A percentile compares a stretch with the other conserved stretches of the same genome.
phyloP scores from a whole-genome alignment of 164 flowering plant species.

The Santalum album region DNA sequence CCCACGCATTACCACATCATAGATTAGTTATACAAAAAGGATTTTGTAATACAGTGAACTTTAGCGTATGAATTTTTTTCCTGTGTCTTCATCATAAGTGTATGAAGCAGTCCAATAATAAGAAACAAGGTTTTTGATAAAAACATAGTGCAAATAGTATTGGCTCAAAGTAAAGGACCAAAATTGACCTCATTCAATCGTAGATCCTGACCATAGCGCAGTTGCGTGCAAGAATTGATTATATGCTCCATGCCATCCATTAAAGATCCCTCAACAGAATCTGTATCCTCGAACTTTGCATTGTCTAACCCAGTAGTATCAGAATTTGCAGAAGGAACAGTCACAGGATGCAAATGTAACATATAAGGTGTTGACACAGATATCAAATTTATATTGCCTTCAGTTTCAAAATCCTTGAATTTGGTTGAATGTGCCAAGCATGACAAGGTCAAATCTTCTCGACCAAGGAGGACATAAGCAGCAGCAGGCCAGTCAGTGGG shows the following conservation, averaged over 20 bases:
- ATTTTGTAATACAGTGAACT: too few species aligned
- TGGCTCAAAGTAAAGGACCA: background rate
- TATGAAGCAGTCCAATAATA: slow-evolving; percentile 1
- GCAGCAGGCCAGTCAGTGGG: slow-evolving; percentile 90
- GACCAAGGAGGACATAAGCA: slow-evolving; percentile 94
- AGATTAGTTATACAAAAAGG: too few species aligned
- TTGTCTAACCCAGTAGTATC: slow-evolving; percentile 50
- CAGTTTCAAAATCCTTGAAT: slow-evolving; percentile 37
- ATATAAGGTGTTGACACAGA: slow-evolving; percentile 87
- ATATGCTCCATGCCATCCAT: slow-evolving; percentile 99
- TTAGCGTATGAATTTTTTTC: too few species aligned
- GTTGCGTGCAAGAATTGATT: slow-evolving; percentile 74
- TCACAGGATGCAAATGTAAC: slow-evolving; percentile 80
- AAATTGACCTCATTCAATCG: slow-evolving; percentile 86
- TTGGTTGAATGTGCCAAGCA: slow-evolving; percentile 35
- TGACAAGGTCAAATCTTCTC: slow-evolving; percentile 85
- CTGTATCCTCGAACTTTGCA: slow-evolving; percentile 61
- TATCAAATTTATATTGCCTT: slow-evolving; percentile 34
- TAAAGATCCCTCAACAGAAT: slow-evolving; percentile 60
- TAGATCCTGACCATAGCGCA: slow-evolving; percentile 87
- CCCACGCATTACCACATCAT: too few species aligned
- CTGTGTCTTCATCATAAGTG: background rate
- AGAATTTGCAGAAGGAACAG: slow-evolving; percentile 65
- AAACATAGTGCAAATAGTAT: too few species aligned
- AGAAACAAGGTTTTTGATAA: background rate